Evolutionary conservation across 2,329 filamentous ascomycete species (phyloP), one percentile per base, ranked within the genome.

Genomic region (Sarocladium brachiariae): DNA sequence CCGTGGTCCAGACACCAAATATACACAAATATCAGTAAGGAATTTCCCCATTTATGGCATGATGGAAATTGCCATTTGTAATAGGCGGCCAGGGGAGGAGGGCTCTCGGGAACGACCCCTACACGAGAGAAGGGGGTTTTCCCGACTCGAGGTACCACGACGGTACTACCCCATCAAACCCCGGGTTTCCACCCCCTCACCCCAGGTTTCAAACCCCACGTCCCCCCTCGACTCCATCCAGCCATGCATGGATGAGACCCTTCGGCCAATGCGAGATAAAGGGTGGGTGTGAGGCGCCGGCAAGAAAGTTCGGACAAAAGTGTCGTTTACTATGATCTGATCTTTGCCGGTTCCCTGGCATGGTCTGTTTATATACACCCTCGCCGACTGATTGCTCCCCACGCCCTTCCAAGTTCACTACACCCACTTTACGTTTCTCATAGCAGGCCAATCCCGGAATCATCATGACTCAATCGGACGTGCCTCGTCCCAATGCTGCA

Each of bases 111-210:
- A n/a, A n/a, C n/a, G n/a, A n/a, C n/a, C n/a, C n/a, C n/a, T n/a
- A n/a, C n/a, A n/a, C n/a, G n/a, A n/a, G n/a, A n/a, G n/a, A 7
- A 23, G 37, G 37, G 39, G 39, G 23, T 14, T 45, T 45, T 27
- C 39, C 39, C 21, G 23, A 45, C 39, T 9, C n/a, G n/a, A n/a
- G n/a, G n/a, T n/a, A n/a, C n/a, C n/a, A n/a, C n/a, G n/a, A n/a
- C n/a, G n/a, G 13, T 30, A 30, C 9, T 21, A 31, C 27, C 27
- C 27, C 27, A 31, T 21, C 6, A 21, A 9, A 24, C 24, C 39
- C 24, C 39, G 39, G 39, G 21, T 25, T 45, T 45, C n/a, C n/a
- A n/a, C n/a, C n/a, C n/a, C n/a, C n/a, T 27, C 4, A 45, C 39
- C 39, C 39, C 21, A 30, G 24, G 23, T n/a, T 27, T n/a, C 24